Percentiles rank a stretch among this genome's conserved stretches.
Conservation (phyloP, 2,329 filamentous ascomycete species). For the Didymella pinodella region DNA sequence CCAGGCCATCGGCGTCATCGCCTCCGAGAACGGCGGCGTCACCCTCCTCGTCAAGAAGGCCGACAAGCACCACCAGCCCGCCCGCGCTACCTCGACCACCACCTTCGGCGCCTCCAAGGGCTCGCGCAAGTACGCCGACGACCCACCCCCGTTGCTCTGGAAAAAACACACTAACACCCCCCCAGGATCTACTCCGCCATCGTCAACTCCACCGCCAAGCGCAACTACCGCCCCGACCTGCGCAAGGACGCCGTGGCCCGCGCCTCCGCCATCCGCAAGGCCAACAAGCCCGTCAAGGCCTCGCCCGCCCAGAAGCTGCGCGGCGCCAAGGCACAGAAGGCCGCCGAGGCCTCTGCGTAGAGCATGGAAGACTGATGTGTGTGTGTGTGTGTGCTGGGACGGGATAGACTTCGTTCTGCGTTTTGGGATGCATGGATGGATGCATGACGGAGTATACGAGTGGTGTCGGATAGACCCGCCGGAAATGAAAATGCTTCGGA, state of each 20-base stretch:
- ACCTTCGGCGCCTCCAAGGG: conserved; percentile 76
- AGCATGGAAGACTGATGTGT: background rate
- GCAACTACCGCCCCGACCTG: conserved; percentile 73
- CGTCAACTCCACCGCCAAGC: conserved; percentile 82
- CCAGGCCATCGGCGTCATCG: conserved; percentile 82
- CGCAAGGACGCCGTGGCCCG: conserved; percentile 76
- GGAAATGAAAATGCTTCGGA: conserved; percentile 34
- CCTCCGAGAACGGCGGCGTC: conserved; percentile 80
- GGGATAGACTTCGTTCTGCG: conserved; percentile 9
- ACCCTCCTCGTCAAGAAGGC: conserved; percentile 85
- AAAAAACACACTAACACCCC: background rate
- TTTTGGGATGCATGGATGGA: conserved; percentile 18
- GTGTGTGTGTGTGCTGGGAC: background rate
- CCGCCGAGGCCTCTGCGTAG: conserved; percentile 50
- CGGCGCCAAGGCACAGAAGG: conserved; percentile 81
- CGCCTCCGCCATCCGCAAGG: conserved; percentile 82
- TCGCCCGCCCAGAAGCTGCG: conserved; percentile 76
- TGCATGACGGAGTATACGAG: conserved; percentile 27
- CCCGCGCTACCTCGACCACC: conserved; percentile 68
- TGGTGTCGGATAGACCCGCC: conserved; percentile 22
- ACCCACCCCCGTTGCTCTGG: too few relatives aligned
- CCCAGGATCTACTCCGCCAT: conserved; percentile 82
- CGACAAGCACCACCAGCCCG: conserved; percentile 75
- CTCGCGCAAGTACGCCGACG: conserved; percentile 72
- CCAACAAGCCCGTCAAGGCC: conserved; percentile 81